These are phyloP conservation scores for Passiflora organensis DNA, from an alignment of 345 rosid species.

Conservation along the genomic window DNA sequence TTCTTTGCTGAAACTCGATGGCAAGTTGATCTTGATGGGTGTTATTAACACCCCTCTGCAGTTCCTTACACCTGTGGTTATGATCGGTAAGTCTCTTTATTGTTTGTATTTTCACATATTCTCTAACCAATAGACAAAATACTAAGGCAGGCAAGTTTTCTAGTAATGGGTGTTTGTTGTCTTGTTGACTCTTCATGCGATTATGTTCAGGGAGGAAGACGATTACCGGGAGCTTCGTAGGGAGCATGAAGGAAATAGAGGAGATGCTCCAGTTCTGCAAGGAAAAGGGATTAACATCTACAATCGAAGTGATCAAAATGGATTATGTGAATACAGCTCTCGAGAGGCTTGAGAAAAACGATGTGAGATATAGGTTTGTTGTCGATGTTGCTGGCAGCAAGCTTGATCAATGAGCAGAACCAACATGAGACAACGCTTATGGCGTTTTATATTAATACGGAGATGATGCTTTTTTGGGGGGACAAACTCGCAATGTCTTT, in stretches of 20 bases:
- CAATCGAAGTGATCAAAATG: constrained; percentile 79
- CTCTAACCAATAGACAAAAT: too few species aligned
- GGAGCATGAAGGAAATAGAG: constrained; percentile 82
- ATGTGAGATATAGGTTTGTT: constrained; percentile 81
- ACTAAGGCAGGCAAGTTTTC: not conserved
- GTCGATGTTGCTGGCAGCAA: constrained; percentile 91
- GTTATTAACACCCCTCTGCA: constrained; percentile 69
- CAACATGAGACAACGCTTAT: too few species aligned
- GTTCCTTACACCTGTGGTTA: constrained; percentile 64
- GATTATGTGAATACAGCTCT: constrained; percentile 73
- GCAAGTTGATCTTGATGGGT: constrained; percentile 80
- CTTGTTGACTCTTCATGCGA: not conserved
- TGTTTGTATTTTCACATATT: not conserved
- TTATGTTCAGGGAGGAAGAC: constrained; percentile 57
- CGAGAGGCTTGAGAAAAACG: constrained; percentile 86
- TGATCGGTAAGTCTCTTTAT: constrained; percentile 71
- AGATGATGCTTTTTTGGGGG: too few species aligned
- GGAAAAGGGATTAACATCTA: constrained; percentile 58
- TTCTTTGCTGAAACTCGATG: constrained; percentile 65
- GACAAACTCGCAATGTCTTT: too few species aligned
- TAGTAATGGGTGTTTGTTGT: not conserved
- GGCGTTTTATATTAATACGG: too few species aligned
- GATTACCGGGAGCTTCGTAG: constrained; percentile 73
- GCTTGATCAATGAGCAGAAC: constrained; percentile 29
- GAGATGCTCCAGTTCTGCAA: constrained; percentile 75